Evolutionary conservation across 2,329 filamentous ascomycete species (phyloP).

Genomic region (Colletotrichum australisinense): DNA sequence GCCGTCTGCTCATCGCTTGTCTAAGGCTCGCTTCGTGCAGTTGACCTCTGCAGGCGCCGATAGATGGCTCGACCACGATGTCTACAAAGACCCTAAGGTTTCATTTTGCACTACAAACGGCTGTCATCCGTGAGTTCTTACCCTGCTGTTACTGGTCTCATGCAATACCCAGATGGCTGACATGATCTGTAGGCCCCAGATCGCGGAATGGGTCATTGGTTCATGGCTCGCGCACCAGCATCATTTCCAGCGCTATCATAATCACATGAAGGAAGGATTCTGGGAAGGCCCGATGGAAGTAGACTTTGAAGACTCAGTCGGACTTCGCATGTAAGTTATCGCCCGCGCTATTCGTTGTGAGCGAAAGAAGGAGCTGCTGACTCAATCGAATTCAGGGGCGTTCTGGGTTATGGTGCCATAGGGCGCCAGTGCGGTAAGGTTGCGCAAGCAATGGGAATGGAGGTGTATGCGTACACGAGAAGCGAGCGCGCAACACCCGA

Average conservation of each 20-base stretch:
- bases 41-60: slow-evolving; percentile 56
- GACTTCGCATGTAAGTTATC: slow-evolving; percentile 46
- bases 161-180: no score
- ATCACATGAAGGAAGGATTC: slow-evolving; percentile 41
- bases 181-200: slow-evolving; percentile 45
- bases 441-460: slow-evolving; percentile 71
- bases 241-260: slow-evolving; percentile 43
- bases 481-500: slow-evolving; percentile 68
- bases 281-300: not conserved
- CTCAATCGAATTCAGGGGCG: slow-evolving; percentile 40
- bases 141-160: not conserved
- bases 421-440: slow-evolving; percentile 58
- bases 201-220: slow-evolving; percentile 54
- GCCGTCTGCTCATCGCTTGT: slow-evolving; percentile 45
- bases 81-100: slow-evolving; percentile 48
- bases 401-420: slow-evolving; percentile 59
- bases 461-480: slow-evolving; percentile 75
- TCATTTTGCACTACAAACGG: slow-evolving; percentile 55
- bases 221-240: slow-evolving; percentile 48
- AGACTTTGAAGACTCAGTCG: slow-evolving; percentile 45
- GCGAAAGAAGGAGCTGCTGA: not conserved
- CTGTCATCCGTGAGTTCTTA: slow-evolving; percentile 50
- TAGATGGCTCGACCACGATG: slow-evolving; percentile 48
- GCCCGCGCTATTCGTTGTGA: not conserved
- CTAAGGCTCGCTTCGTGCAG: slow-evolving; percentile 57